A percentile compares a stretch with the other conserved stretches of the same genome.
Conservation (phyloP, 23 red algal genomes). For the Gracilariopsis chorda region DNA sequence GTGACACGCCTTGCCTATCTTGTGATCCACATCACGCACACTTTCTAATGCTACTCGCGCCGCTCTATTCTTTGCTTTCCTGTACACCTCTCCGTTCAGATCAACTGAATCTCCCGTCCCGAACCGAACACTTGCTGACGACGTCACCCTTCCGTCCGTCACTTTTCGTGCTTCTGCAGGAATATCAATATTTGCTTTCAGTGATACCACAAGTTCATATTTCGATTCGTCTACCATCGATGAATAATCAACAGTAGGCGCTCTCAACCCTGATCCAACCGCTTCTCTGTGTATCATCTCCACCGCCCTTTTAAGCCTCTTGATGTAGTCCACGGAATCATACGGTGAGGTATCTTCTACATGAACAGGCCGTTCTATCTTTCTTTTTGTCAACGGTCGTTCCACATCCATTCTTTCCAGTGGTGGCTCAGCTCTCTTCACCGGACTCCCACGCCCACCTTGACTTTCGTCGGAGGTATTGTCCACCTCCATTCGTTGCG, state of each 20-base stretch:
- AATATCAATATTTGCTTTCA: not conserved
- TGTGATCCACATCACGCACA: not conserved
- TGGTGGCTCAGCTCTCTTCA: too few species aligned
- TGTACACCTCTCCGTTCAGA: not conserved
- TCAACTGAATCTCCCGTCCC: not conserved
- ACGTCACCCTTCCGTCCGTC: not conserved
- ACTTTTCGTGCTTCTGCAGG: not conserved
- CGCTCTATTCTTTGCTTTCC: not conserved
- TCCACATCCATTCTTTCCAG: too few species aligned
- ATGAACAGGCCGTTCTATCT: not conserved
- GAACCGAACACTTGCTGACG: not conserved
- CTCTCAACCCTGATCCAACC: too few species aligned
- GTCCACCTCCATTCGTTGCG: too few species aligned
- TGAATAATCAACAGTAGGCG: not conserved
- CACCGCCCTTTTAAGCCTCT: not conserved
- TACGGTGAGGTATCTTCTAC: not conserved
- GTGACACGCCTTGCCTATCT: not conserved
- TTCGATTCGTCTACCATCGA: too few species aligned
- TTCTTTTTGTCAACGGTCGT: too few species aligned
- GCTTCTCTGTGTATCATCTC: not conserved
- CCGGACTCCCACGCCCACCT: too few species aligned
- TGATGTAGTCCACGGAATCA: not conserved
- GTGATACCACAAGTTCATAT: not conserved
- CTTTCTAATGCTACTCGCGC: not conserved
- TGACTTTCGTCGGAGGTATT: too few species aligned